Conservation (phyloP, 176 grass and related monocot genomes). For the Poa annua region DNA sequence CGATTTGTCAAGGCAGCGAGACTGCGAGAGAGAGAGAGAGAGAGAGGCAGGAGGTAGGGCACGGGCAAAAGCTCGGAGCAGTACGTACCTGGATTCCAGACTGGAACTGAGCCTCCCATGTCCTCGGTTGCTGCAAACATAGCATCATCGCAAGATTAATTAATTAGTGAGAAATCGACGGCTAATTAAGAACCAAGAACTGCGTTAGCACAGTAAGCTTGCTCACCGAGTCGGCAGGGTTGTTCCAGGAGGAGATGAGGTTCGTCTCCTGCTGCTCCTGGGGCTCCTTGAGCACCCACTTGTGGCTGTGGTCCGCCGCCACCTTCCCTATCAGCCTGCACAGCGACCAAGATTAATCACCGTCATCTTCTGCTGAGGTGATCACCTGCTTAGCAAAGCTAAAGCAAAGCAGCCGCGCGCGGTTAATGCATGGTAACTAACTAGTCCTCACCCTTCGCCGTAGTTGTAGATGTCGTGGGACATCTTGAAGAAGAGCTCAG, state of each 20-base stretch:
- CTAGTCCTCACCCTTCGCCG: slow-evolving; percentile 61
- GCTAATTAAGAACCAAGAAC: background rate
- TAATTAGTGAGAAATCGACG: background rate
- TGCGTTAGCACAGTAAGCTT: background rate
- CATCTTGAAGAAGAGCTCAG: slow-evolving; percentile 99
- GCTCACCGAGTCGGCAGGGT: slow-evolving; percentile 89
- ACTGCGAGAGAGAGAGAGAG: too few species aligned
- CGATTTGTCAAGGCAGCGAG: slow-evolving; percentile 53
- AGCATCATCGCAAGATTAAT: background rate
- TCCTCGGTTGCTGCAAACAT: slow-evolving; percentile 81
- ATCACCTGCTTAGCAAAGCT: background rate
- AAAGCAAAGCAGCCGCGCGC: background rate
- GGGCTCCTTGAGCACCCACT: slow-evolving; percentile 94
- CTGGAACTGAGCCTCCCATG: slow-evolving; percentile 98
- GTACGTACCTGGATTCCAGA: slow-evolving; percentile 76
- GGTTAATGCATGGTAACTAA: too few species aligned
- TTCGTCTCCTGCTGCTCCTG: slow-evolving; percentile 62
- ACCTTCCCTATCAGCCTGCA: slow-evolving; percentile 94
- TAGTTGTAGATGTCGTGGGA: slow-evolving; percentile 99
- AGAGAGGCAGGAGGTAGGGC: background rate
- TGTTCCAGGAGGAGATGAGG: slow-evolving; percentile 83
- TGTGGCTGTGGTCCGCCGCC: slow-evolving; percentile 99
- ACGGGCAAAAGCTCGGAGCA: background rate
- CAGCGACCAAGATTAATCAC: slow-evolving; percentile 16
- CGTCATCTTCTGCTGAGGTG: background rate